Base-by-base conservation (phyloP, 371 early-diverging fungal genomes). In the Haplosporangium sp. region DNA sequence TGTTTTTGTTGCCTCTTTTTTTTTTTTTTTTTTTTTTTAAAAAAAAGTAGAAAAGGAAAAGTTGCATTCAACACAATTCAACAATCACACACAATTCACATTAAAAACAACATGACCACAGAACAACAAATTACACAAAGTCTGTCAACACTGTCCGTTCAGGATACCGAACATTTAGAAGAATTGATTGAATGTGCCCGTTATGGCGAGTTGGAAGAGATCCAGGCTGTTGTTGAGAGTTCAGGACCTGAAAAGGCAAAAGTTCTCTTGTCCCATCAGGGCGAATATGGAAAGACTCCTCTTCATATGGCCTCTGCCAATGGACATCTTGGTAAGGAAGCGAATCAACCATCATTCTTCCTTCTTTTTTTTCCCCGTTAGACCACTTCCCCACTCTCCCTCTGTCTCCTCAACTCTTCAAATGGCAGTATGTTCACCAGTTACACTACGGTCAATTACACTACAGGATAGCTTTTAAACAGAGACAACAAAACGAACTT, bases 231-330 rank as follows among this genome's bases (percentile, higher is more conserved):
- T 0, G 86, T 93, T 8, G 64, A 82, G 39, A 65, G 72, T 35
- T 77, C 84, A 69, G 79, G 79, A 55, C 61, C 66, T 53, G 59
- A 67, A 40, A 74, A 71, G 69, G 77, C 74, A 55, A 77, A 71
- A 61, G n/a, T 60, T 37, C 57, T 76, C 19, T 53, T 76, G 55
- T 77, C 72, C 10, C 73, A 76, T 20, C 73, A 74, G 65, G 88
- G 90, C 56, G 89, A 89, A 17, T 75, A 82, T 52, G 93, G 93
- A 56, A 90, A 92, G 74, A 94, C 95, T 2, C 91, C 94, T 13
- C 83, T 96, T 42, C 95, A 94, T 76, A 94, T 94, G 92, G 95
- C 95, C 39, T 84, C 91, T 67, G 95, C 95, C 48, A 96, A 95
- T 82, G 93, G 93, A 50, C 94, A 95, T 72, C 19, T 88, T 39